Evolutionary conservation across 441 rosid species (phyloP).

Genomic region (Arabidopsis hybrid): DNA sequence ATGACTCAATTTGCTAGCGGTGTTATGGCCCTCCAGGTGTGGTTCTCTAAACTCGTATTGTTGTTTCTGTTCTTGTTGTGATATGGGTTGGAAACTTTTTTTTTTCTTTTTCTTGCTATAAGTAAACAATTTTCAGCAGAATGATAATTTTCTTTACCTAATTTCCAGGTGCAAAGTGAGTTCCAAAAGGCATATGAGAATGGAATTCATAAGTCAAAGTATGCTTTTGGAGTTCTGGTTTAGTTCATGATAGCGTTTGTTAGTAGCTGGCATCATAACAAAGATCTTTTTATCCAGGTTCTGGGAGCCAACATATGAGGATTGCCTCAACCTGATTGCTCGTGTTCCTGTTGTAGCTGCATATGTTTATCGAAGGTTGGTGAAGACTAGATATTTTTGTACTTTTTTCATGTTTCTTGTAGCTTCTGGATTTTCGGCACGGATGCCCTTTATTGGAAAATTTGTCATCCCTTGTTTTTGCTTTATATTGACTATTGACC

Average conservation of each 20-base stretch:
- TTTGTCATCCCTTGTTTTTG: slow-evolving; percentile 1
- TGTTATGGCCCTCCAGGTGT: slow-evolving; percentile 98
- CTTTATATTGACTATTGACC: slow-evolving; percentile 9
- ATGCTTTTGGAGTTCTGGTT: slow-evolving; percentile 42
- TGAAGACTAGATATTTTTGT: slow-evolving; percentile 21
- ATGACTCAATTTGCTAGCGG: slow-evolving; percentile 96
- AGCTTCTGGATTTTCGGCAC: slow-evolving; percentile 23
- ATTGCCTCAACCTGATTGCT: slow-evolving; percentile 90
- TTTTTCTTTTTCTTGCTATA: background rate
- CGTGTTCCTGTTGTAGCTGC: slow-evolving; percentile 87
- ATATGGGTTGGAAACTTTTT: background rate
- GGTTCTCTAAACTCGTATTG: background rate
- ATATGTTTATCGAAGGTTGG: slow-evolving; percentile 89
- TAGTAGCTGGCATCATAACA: slow-evolving; percentile 36
- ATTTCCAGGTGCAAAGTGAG: slow-evolving; percentile 91
- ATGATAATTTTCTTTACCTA: slow-evolving; percentile 28
- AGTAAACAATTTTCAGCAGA: slow-evolving; percentile 14
- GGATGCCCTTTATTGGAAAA: slow-evolving; percentile 11
- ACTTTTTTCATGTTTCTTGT: slow-evolving; percentile 7
- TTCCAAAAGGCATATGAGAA: slow-evolving; percentile 93
- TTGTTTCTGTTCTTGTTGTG: slow-evolving; percentile 23
- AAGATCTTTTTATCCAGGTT: slow-evolving; percentile 57
- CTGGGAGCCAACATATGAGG: slow-evolving; percentile 97
- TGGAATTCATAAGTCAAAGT: slow-evolving; percentile 92
- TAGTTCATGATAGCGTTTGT: slow-evolving; percentile 26